A percentile compares a stretch with the other conserved stretches of the same genome.
Evolutionary conservation across 2,329 filamentous ascomycete species (phyloP).

Genomic region (Phaeosphaeria sp.): DNA sequence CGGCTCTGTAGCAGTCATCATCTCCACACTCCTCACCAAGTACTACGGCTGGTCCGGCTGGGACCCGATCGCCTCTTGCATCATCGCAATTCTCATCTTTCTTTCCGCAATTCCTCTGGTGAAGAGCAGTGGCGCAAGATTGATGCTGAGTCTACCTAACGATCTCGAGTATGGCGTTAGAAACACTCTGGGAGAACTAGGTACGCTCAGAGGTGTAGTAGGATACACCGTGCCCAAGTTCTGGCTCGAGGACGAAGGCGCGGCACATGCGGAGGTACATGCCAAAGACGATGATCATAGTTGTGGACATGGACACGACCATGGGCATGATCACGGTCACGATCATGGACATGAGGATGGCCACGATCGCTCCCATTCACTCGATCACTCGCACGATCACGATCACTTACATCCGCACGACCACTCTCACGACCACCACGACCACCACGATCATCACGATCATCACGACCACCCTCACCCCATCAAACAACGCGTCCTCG

Average conservation of each 20-base stretch:
- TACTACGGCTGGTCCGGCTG: conserved; percentile 90
- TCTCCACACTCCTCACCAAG: conserved; percentile 86
- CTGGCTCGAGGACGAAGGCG: conserved; percentile 79
- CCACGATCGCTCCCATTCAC: conserved; percentile 45
- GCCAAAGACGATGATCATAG: conserved; percentile 48
- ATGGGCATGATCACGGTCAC: conserved; percentile 39
- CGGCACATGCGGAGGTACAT: conserved; percentile 50
- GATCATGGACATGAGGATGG: conserved; percentile 42
- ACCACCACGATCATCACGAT: conserved; percentile 40
- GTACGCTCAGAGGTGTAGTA: conserved; percentile 80
- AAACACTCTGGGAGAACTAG: conserved; percentile 83
- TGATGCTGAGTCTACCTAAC: conserved; percentile 84
- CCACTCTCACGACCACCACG: conserved; percentile 38
- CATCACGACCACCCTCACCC: conserved; percentile 34
- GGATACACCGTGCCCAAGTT: conserved; percentile 88
- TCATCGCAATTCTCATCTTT: conserved; percentile 93
- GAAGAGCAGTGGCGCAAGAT: conserved; percentile 78
- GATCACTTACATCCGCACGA: conserved; percentile 43
- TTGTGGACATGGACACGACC: conserved; percentile 31
- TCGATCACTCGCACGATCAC: conserved; percentile 25
- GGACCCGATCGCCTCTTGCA: conserved; percentile 91
- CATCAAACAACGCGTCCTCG: conserved; percentile 65
- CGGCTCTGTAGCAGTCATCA: conserved; percentile 91
- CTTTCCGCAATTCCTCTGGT: conserved; percentile 90
- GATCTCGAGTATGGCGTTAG: conserved; percentile 87